Evolutionary conservation across 768 basidiomycete species (phyloP), one percentile per base, ranked within the genome.

Genomic region (Tylopilus rubrobrunneus): DNA sequence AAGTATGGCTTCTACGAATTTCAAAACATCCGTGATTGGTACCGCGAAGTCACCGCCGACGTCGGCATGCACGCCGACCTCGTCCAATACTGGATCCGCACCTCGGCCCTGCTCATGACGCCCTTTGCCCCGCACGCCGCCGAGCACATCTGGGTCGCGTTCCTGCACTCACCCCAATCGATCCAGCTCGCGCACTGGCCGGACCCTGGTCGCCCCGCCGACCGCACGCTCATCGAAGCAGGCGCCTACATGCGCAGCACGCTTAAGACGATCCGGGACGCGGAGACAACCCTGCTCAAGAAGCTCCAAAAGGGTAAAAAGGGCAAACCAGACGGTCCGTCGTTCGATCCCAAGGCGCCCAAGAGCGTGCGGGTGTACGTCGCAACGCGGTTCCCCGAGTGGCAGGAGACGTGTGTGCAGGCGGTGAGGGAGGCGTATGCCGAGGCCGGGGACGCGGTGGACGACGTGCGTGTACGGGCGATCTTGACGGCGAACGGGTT

Each of bases 1-100:
- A 96, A 98, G 71, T 87, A 80, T 59, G 96, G 95, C 45, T 96
- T 98, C 74, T 99, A 94, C 78, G 94, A 97, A 64, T 81, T 95
- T 59, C 92, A 98, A 69, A 87, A 82, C 47, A 78, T 85, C 2
- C 89, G 97, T 44, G 95, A 98, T 67, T 94, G 93, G 87, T 98
- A 98, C 70, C 91, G 94, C 53, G 89, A 94, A 67, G 91, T 96
- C 48, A 94, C 90, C 3, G 75, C 82, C 7, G 91, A 93, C 56
- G 75, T 86, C 46, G 92, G 93, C 28, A 97, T 98, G 93, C 95
- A 98, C 71, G 76, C 68, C 46, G 93, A 93, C 56, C 82, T 98
- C 44, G 84, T 96, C 64, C 74, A 83, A 57, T 82, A 84, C 75
- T 98, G 89, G 89, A 85, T 98, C 67, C 83, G 84, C 46, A 72